Conservation (phyloP, 1,139 yeast species). For the Yamadazyma oceani region DNA sequence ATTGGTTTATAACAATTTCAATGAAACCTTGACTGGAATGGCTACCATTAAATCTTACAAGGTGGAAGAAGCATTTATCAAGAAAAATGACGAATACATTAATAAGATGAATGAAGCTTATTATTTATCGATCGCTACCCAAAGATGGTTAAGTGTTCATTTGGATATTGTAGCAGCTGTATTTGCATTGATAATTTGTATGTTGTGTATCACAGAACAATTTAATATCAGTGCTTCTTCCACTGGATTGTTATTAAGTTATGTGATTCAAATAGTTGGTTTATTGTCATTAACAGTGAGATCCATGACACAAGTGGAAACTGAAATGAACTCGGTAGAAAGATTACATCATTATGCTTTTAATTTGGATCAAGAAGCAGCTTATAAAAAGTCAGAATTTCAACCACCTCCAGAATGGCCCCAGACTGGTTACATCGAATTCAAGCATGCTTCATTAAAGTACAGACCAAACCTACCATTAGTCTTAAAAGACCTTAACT, state of each 20-base stretch:
- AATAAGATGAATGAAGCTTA: conserved; percentile 77
- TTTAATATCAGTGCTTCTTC: conserved; percentile 66
- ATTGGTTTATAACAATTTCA: conserved; percentile 70
- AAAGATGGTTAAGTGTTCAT: conserved; percentile 77
- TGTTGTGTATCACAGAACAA: conserved; percentile 66
- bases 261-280: conserved; percentile 55
- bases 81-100: conserved; percentile 49
- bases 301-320: conserved; percentile 72
- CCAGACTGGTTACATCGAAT: conserved; percentile 49
- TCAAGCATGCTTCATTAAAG: conserved; percentile 58
- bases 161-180: conserved; percentile 58
- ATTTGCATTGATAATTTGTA: conserved; percentile 49
- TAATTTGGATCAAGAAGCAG: conserved; percentile 41
- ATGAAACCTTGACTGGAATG: conserved; percentile 74
- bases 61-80: conserved; percentile 48
- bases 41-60: conserved; percentile 68
- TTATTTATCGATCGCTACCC: conserved; percentile 64
- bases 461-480: conserved; percentile 79
- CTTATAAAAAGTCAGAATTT: conserved; percentile 50
- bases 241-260: conserved; percentile 70
- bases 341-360: conserved; percentile 71
- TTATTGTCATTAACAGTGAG: conserved; percentile 52
- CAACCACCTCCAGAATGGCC: conserved; percentile 57
- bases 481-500: conserved; percentile 59
- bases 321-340: conserved; percentile 84